Evolutionary conservation across 2,329 filamentous ascomycete species (phyloP), one percentile per base, ranked within the genome.

Genomic region (Fusarium pilosicola): DNA sequence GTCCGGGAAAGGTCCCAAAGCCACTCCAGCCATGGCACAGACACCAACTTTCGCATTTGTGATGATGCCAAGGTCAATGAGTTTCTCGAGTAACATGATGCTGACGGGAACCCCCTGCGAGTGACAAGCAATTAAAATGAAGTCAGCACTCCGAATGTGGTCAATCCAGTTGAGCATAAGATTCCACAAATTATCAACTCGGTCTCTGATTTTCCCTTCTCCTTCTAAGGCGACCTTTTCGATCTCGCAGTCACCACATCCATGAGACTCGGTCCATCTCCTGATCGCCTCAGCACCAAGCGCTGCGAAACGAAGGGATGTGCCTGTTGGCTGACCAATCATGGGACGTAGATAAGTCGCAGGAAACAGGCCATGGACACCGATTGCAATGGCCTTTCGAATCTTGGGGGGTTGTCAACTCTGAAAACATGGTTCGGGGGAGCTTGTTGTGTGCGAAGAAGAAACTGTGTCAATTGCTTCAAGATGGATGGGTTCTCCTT

Each of bases 201-300:
- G 89, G 71, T 98, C 95, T 6, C 89, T 89, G 52, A 99, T 96
- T 80, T 94, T 94, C 30, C 96, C 96, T 83, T 99, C 96, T 28
- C 96, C 96, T 83, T 99, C 96, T 1, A 99, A 87, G 2, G 96
- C 94, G 20, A 98, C 93, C 80, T 97, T 98, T 79, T 98, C 95
- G 62, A 99, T 94, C 75, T 97, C 93, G 70, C 89, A 91, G 71
- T 95, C 93, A 5, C 87, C 84, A 68, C 92, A 94, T 2, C 93
- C 92, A 73, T 94, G 90, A 18, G 86, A 86, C 60, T 94, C 90
- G 1, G 94, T 90, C 94, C 95, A 99, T 68, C 92, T 88, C 65
- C 92, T 89, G 76, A 99, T 96, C 3, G 94, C 92, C 44, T 93
- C 91, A 11, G 95, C 95, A 24, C 93, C 93, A 78, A 96, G 92